phyloP scores from a whole-genome alignment of 345 rosid species.

The Sisymbrium altissimum region DNA sequence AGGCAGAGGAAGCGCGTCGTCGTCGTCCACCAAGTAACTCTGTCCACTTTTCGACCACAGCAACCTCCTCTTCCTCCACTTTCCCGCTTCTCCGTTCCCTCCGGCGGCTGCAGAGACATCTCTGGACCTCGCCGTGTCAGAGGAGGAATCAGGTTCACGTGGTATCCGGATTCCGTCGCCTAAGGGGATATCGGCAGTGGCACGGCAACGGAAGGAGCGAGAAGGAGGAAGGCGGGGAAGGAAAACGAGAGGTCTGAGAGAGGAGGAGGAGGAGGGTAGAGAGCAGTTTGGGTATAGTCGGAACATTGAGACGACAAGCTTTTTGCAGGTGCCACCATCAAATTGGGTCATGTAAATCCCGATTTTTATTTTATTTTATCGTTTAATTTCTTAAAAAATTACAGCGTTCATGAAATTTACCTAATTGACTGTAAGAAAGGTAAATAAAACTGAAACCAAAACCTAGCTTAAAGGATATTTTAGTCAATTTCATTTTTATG shows the following conservation, averaged over 20 bases:
- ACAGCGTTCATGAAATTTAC: neutral
- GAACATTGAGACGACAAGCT: conserved; percentile 47
- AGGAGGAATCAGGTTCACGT: conserved; percentile 34
- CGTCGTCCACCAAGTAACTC: conserved; percentile 69
- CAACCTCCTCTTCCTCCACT: conserved; percentile 58
- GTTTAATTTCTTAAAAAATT: neutral
- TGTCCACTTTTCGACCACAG: conserved; percentile 77
- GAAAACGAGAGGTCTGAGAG: conserved; percentile 38
- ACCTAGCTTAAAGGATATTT: neutral
- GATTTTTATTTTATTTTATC: neutral
- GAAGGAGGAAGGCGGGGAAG: conserved; percentile 30
- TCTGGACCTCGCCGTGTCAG: conserved; percentile 48
- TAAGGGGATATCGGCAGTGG: conserved; percentile 54
- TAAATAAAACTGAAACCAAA: neutral
- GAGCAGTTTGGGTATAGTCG: conserved; percentile 49
- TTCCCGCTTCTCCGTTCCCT: conserved; percentile 34
- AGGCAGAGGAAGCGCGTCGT: conserved; percentile 88
- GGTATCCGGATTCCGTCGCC: conserved; percentile 48
- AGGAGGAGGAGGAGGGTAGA: conserved; percentile 27
- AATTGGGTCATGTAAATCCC: conserved; percentile 9
- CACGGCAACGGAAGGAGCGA: conserved; percentile 59
- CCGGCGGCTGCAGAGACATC: conserved; percentile 40
- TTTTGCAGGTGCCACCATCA: conserved; percentile 37
- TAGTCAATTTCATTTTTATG: neutral
- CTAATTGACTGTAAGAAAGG: neutral